Conservation (phyloP, 108 stramenopile species). For the Stephanodiscus minutulus region DNA sequence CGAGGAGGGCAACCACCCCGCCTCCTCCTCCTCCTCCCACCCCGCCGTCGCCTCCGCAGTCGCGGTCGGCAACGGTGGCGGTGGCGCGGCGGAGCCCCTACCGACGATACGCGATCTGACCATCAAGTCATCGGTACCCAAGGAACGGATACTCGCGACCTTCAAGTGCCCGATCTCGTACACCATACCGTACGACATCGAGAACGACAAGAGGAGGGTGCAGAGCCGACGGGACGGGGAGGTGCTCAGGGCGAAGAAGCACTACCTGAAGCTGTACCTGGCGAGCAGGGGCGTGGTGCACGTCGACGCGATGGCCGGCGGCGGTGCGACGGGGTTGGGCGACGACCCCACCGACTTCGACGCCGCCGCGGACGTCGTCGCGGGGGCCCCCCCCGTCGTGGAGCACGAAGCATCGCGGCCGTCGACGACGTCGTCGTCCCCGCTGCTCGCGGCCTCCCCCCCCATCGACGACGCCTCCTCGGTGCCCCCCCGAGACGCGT, state of each 20-base stretch:
- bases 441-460: too few species aligned
- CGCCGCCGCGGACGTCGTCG: not conserved
- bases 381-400: too few species aligned
- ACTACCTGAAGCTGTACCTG: slow-evolving; percentile 53
- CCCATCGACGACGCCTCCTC: too few species aligned
- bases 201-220: slow-evolving; percentile 36
- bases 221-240: slow-evolving; percentile 54
- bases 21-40: too few species aligned
- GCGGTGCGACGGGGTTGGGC: too few species aligned
- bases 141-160: slow-evolving; percentile 44
- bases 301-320: slow-evolving; percentile 16
- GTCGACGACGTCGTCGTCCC: too few species aligned
- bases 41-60: too few species aligned
- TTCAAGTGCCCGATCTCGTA: slow-evolving; percentile 48
- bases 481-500: too few species aligned
- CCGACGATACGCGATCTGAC: slow-evolving; percentile 59
- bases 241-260: slow-evolving; percentile 53
- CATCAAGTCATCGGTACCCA: slow-evolving; percentile 41
- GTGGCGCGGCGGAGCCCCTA: slow-evolving; percentile 11
- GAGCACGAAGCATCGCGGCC: too few species aligned
- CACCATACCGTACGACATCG: slow-evolving; percentile 33
- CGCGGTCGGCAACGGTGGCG: too few species aligned
- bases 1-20: not conserved
- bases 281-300: slow-evolving; percentile 46
- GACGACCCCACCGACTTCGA: not conserved